Base-by-base conservation (phyloP, 2,329 filamentous ascomycete species). In the Nakataea oryzae region DNA sequence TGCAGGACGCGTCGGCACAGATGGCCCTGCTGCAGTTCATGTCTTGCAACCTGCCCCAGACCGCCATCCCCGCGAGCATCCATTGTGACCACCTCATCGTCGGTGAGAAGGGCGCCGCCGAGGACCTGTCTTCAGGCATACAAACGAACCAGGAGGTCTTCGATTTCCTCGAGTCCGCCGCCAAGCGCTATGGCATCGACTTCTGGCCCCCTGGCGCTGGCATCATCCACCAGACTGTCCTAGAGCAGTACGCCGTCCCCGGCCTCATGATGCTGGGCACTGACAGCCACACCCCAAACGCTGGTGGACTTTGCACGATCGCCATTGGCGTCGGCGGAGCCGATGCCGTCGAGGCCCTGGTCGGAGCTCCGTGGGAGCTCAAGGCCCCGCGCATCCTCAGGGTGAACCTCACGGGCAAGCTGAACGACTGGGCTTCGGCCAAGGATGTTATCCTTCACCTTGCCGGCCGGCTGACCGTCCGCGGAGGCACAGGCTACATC, bases 31-130 rank as follows among this genome's bases (percentile, higher is more conserved):
- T 99, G 69, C 95, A 99, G 77, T 99, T 99, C 82, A 99, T 99
- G 93, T 91, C 90, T 30, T 99, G 95, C 75, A 90, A 91, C 62
- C 82, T 99, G 61, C 89, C 89, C 30, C 86, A 86, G 64, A 96
- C 95, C 2, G 93, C 93, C 12, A 93, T 99, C 59, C 95, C 95
- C 13, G 93, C 95, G 59, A 97, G 93, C 74, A 97, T 97, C 69
- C 95, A 99, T 79, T 99, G 95, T 77, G 95, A 99, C 78, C 95
- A 99, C 75, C 88, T 99, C 86, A 97, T 99, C 77, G 93, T 97
- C 32, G 95, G 93, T 62, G 88, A 96, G 76, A 89, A 87, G 72
- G 95, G 95, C 63, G 95, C 93, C 47, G 88, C 93, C 69, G 84
- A 86, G 28, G 95, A 99, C 77, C 78, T 99, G 65, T 85, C 88